A percentile compares a stretch with the other conserved stretches of the same genome.
phyloP scores from a whole-genome alignment of 2,329 filamentous ascomycete genomes.

The Chalaropsis thielavioides region DNA sequence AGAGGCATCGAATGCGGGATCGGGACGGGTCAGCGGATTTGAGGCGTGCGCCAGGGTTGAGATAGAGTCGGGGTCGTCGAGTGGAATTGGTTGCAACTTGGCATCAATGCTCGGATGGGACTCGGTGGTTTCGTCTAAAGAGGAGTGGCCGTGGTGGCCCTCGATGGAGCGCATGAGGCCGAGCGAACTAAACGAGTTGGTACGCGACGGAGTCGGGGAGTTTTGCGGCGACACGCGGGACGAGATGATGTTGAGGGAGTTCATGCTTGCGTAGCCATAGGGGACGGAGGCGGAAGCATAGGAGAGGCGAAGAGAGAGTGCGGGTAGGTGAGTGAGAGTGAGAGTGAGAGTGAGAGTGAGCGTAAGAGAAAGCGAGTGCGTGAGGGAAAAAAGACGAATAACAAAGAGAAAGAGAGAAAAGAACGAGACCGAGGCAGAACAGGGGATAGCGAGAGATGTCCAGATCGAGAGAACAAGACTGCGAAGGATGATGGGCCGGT shows the following conservation, averaged over 20 bases:
- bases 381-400: background rate
- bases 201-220: slow-evolving; percentile 41
- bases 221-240: slow-evolving; percentile 57
- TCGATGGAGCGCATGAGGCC: slow-evolving; percentile 30
- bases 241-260: slow-evolving; percentile 89
- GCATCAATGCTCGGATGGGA: slow-evolving; percentile 18
- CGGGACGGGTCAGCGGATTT: slow-evolving; percentile 24
- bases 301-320: background rate
- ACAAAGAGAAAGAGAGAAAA: background rate
- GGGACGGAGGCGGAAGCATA: slow-evolving; percentile 15
- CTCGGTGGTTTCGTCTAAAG: slow-evolving; percentile 27
- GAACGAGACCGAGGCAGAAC: too few species aligned
- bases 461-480: too few species aligned
- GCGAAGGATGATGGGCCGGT: background rate
- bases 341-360: too few species aligned
- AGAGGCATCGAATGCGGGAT: slow-evolving; percentile 9
- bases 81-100: slow-evolving; percentile 25
- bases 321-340: background rate
- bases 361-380: background rate
- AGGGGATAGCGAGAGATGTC: too few species aligned
- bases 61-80: slow-evolving; percentile 15
- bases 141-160: slow-evolving; percentile 22
- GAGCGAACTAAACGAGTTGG: slow-evolving; percentile 45
- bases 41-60: slow-evolving; percentile 18
- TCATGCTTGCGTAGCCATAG: slow-evolving; percentile 66